Evolutionary conservation across 2,329 filamentous ascomycete species (phyloP), one percentile per base, ranked within the genome.

Genomic region (Fusarium sp.): DNA sequence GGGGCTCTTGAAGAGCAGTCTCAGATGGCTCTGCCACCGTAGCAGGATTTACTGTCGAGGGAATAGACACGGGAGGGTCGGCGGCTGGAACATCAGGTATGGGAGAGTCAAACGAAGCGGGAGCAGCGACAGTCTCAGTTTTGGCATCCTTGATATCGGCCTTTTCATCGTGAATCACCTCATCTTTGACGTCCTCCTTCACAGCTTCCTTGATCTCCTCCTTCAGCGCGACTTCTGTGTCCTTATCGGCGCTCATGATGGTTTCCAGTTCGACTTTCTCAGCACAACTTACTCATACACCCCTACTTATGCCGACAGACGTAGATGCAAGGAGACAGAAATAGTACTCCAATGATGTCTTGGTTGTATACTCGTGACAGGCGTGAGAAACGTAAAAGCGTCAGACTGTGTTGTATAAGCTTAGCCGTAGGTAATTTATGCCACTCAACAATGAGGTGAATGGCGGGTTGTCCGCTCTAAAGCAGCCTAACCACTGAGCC

Each of bases 221-320:
- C 49, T 70, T 56, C 53, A 74, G 70, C 50, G 61, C 55, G 37
- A 55, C 65, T 40, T 74, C 74, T 46, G 68, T 57, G 44, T 62
- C 71, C 46, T 73, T 75, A 47, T 68, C 60, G 37, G 62, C 58
- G 60, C 65, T 56, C 68, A 70, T 73, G 63, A 62, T 71, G 52
- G 28, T 50, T 35, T 43, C 51, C 33, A 44, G 39, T 32, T 49
- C 41, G 61, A 50, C 22, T 37, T 56, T 47, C 43, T 55, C 46
- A 55, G 43, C 37, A 51, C 59, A 56, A 61, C 55, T 56, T 49
- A 60, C 33, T 69, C 53, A 45, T 35, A 67, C 47, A 55, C 65
- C 50, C 56, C 66, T 63, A 56, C 61, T 50, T 63, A 37, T 63
- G 62, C 45, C 53, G 52, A 63, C 37, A 48, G 41, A 46, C 24